A percentile compares a stretch with the other conserved stretches of the same genome.
Evolutionary conservation across 441 rosid species (phyloP).

Genomic region (Erodium texanum): DNA sequence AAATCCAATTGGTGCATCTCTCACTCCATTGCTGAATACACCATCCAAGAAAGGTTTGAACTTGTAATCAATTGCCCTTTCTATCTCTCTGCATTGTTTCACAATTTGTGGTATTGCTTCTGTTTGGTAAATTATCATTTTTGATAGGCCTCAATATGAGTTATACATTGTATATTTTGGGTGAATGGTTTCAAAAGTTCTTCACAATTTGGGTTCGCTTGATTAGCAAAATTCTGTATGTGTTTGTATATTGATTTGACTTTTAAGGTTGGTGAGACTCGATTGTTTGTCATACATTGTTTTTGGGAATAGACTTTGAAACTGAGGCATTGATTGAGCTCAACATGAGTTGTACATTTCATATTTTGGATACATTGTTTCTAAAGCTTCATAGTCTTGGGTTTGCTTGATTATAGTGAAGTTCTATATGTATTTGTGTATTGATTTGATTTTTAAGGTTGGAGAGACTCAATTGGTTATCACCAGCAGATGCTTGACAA

Average conservation of each 20-base stretch:
- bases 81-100: too few species aligned
- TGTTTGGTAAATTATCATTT: neutral
- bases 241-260: too few species aligned
- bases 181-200: neutral
- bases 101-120: too few species aligned
- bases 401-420: neutral
- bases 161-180: neutral
- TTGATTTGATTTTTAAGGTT: too few species aligned
- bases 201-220: neutral
- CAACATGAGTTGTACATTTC: neutral
- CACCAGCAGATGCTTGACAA: too few species aligned
- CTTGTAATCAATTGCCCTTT: neutral
- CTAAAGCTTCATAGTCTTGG: neutral
- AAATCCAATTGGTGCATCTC: slow-evolving; percentile 16
- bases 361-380: neutral
- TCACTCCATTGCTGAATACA: neutral
- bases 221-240: neutral
- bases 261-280: neutral
- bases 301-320: neutral
- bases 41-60: slow-evolving; percentile 31
- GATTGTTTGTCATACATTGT: neutral
- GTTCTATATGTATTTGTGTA: too few species aligned
- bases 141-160: neutral
- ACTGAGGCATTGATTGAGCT: neutral
- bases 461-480: neutral